Conservation (phyloP, 371 early-diverging fungal genomes). For the Mucor saturninus region DNA sequence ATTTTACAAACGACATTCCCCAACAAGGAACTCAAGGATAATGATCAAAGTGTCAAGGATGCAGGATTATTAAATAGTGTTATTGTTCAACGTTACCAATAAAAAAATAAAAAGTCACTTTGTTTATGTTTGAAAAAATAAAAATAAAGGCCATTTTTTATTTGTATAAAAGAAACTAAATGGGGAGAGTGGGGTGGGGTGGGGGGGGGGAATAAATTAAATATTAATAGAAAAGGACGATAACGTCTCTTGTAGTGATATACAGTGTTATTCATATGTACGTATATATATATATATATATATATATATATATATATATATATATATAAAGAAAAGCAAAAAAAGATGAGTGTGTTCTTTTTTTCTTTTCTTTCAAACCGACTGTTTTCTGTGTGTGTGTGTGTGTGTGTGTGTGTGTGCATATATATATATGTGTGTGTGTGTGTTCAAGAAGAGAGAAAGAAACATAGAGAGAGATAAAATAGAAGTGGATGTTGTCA, state of each 20-base stretch:
- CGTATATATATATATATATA: too few relatives aligned
- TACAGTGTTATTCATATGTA: background rate
- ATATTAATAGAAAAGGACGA: too few relatives aligned
- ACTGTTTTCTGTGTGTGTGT: too few relatives aligned
- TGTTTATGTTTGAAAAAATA: background rate
- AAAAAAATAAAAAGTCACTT: constrained; percentile 24
- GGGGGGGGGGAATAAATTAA: background rate
- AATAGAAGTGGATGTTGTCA: too few relatives aligned
- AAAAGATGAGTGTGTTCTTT: too few relatives aligned
- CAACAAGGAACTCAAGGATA: constrained; percentile 71
- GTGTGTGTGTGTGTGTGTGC: too few relatives aligned
- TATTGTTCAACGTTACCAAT: constrained; percentile 77
- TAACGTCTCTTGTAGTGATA: background rate
- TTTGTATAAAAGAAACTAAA: background rate
- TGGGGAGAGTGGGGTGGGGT: background rate
- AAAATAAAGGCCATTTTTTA: background rate
- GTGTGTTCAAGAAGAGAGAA: background rate
- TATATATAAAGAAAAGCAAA: too few relatives aligned
- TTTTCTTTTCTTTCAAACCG: background rate
- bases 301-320: too few relatives aligned
- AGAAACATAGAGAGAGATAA: background rate
- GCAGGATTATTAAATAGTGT: constrained; percentile 88
- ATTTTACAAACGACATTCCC: constrained; percentile 87
- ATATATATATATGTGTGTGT: too few relatives aligned
- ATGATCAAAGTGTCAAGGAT: constrained; percentile 71